Base-by-base conservation (phyloP, 2,329 filamentous ascomycete species). In the Xylariaceae sp. region DNA sequence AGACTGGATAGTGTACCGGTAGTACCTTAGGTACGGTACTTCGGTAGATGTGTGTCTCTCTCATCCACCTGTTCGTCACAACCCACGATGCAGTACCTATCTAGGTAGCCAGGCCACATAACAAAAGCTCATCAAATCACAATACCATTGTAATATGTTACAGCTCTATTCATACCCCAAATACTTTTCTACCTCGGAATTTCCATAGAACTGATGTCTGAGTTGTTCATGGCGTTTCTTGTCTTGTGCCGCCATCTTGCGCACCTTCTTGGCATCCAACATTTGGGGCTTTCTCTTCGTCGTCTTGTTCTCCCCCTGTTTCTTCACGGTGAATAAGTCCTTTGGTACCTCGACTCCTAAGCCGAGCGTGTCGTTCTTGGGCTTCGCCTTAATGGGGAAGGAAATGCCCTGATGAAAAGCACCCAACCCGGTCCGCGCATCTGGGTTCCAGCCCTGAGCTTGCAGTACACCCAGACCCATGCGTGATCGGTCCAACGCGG, bases 161-260 rank as follows among this genome's bases (percentile, higher is more conserved):
- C 37, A 29, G 41, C 43, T 47, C 53, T 57, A 65, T 32, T 62
- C 65, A 5, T 59, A 57, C 16, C 84, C 80, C 16, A 95, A 71
- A 67, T 95, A 94, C 65, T 78, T 83, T 63, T 91, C 83, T 51
- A 95, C 74, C 60, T 92, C 87, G n/a, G 87, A 80, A 60, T 81
- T 85, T 18, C 81, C 79, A 70, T 88, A 92, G 58, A 96, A 87
- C 72, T 88, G 78, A 61, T 83, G 77, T 59, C 84, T 79, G 55
- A 96, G 68, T 63, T 73, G 83, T 55, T 88, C 81, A 16, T 79
- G 76, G 57, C 76, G 84, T 67, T 73, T 83, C 71, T 77, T 85
- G 53, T 86, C 83, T 58, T 84, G 80, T 41, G 75, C 71, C 2
- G 82, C 83, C 65, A 79, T 70, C 67, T 81, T 84, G 62, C 83